These are phyloP conservation scores for Candida manassasensis DNA, from an alignment of 805 yeast genomes.

Conservation along the genomic window DNA sequence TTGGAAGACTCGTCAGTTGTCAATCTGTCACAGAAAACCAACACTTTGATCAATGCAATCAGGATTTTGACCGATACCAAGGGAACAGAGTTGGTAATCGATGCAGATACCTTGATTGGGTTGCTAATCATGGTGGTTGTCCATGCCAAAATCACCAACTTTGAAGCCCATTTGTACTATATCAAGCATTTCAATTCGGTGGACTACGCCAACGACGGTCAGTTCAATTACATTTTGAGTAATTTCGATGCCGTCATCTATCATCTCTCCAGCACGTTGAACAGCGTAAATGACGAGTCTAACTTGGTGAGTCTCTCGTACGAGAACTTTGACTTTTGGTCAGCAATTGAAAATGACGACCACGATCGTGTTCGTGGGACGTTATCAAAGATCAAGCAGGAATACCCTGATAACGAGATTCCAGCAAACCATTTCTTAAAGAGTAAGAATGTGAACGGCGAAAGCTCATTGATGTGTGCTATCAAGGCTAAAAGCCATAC, in stretches of 20 bases:
- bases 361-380: conserved; percentile 10
- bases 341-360: conserved; percentile 36
- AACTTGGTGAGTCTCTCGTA: conserved; percentile 39
- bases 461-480: conserved; percentile 65
- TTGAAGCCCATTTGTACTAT: conserved; percentile 63
- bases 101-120: conserved; percentile 79
- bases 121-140: conserved; percentile 67
- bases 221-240: conserved; percentile 70
- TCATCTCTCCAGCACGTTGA: conserved; percentile 37
- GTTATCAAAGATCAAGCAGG: conserved; percentile 10
- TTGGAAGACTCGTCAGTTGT: conserved; percentile 34
- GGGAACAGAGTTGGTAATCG: conserved; percentile 35
- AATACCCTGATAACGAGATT: conserved; percentile 9
- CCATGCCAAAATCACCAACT: conserved; percentile 51
- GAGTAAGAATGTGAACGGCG: conserved; percentile 47
- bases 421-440: conserved; percentile 19
- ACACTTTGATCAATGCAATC: conserved; percentile 49
- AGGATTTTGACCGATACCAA: conserved; percentile 38
- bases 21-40: conserved; percentile 45
- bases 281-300: conserved; percentile 25
- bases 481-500: conserved; percentile 43
- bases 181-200: conserved; percentile 53
- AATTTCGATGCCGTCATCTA: conserved; percentile 78
- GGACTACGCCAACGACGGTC: conserved; percentile 43
- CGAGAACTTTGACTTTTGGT: conserved; percentile 52